phyloP scores from a whole-genome alignment of 1,284 basidiomycete genomes.

The Exobasidium cylindrosporum region DNA sequence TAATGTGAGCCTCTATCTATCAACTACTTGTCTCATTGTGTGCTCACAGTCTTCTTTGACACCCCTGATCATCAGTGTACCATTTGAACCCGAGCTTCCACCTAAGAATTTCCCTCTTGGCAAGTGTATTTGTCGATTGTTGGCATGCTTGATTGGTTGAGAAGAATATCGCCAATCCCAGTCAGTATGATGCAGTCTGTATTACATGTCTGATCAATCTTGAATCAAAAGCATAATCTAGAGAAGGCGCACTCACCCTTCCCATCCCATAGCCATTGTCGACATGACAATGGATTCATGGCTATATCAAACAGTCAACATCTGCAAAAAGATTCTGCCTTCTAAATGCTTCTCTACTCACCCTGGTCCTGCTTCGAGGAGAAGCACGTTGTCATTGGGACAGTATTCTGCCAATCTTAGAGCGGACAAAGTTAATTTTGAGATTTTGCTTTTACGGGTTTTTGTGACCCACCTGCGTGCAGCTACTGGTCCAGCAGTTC shows the following conservation, averaged over 20 bases:
- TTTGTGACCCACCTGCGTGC: conserved; percentile 39
- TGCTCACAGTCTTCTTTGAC: conserved; percentile 26
- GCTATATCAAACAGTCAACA: not conserved
- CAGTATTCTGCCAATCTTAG: not conserved
- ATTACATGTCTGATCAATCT: too few relatives aligned
- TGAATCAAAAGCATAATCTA: too few relatives aligned
- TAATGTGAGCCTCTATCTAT: too few relatives aligned
- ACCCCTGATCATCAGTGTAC: conserved; percentile 29
- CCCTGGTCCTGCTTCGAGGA: not conserved
- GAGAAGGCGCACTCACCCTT: too few relatives aligned
- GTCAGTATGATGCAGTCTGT: conserved; percentile 6
- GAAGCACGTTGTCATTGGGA: not conserved
- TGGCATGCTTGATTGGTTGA: conserved; percentile 13
- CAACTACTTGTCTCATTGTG: too few relatives aligned
- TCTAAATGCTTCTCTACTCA: not conserved
- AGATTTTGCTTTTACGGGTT: conserved; percentile 18
- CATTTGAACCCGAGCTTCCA: conserved; percentile 8
- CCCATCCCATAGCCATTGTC: conserved; percentile 9
- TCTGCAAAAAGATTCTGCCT: not conserved
- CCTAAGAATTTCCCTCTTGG: conserved; percentile 24
- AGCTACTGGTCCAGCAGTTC: conserved; percentile 54
- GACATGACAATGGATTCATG: conserved; percentile 2
- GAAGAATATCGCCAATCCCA: conserved; percentile 22
- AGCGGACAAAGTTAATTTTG: not conserved
- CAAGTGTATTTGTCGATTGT: conserved; percentile 23